Evolutionary conservation across 495 filamentous ascomycete species (phyloP).

Genomic region (Aspergillus biplanus): DNA sequence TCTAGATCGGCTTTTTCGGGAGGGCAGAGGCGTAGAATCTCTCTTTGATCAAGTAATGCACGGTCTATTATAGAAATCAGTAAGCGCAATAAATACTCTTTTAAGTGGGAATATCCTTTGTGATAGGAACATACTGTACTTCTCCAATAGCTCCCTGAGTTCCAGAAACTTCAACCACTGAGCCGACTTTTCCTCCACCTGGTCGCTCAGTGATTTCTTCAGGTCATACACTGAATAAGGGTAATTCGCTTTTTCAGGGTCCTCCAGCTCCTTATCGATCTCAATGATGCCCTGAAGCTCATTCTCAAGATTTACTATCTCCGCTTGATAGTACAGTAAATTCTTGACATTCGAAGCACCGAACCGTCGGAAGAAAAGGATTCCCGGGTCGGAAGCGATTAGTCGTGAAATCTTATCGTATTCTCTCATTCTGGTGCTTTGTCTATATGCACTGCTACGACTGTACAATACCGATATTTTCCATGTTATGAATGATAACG

Average conservation of each 20-base stretch:
- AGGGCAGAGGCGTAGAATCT: constrained; percentile 2
- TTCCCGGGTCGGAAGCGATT: constrained; percentile 21
- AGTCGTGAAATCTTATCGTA: constrained; percentile 21
- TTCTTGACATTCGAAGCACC: constrained; percentile 35
- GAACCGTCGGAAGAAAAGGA: constrained; percentile 37
- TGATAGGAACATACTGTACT: constrained; percentile 14
- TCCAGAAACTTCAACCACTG: constrained; percentile 34
- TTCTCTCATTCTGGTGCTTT: constrained; percentile 3
- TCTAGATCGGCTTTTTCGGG: constrained; percentile 10
- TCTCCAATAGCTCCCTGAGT: constrained; percentile 27
- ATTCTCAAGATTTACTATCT: constrained; percentile 32
- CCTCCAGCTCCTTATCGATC: constrained; percentile 17
- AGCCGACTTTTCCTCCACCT: not conserved
- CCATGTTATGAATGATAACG: not conserved
- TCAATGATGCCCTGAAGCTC: constrained; percentile 25
- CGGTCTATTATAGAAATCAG: not conserved
- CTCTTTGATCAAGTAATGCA: constrained; percentile 4
- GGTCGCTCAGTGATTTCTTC: constrained; percentile 10
- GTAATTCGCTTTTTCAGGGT: constrained; percentile 12
- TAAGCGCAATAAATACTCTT: not conserved
- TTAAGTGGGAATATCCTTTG: not conserved
- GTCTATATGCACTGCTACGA: not conserved
- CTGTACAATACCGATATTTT: not conserved
- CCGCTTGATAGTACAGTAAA: constrained; percentile 41
- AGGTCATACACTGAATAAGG: constrained; percentile 13